Conservation (phyloP, 176 grass and related monocot species). For the Urochloa ruziziensis region DNA sequence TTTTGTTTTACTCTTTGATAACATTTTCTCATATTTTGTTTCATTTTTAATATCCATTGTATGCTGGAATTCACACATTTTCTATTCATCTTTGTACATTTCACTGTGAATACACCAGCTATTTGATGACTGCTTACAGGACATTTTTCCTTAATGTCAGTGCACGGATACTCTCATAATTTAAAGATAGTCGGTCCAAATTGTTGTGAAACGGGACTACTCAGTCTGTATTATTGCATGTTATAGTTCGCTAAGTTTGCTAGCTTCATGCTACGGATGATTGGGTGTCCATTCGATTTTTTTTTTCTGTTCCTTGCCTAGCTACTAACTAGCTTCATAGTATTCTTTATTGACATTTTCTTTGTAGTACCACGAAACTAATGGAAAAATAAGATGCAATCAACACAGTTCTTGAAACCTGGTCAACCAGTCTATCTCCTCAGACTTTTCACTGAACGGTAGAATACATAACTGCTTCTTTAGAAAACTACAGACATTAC, state of each 20-base stretch:
- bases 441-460: not conserved
- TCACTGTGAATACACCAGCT: not conserved
- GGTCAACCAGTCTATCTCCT: not conserved
- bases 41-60: not conserved
- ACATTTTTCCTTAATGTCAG: not conserved
- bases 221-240: not conserved
- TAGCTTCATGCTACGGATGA: not conserved
- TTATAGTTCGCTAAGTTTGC: constrained; percentile 1
- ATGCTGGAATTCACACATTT: not conserved
- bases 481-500: not conserved
- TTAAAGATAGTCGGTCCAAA: not conserved
- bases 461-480: not conserved
- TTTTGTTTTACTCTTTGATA: constrained; percentile 8
- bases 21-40: not conserved
- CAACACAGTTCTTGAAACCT: constrained; percentile 15
- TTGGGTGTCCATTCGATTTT: not conserved
- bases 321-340: constrained; percentile 4
- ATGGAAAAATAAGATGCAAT: not conserved
- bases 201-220: not conserved
- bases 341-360: not conserved
- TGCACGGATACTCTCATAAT: not conserved
- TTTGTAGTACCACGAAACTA: not conserved
- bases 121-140: not conserved
- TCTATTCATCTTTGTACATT: not conserved
- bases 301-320: not conserved